These are phyloP conservation scores for Kazachstania sp. DNA, from an alignment of 1,139 yeast species.

Conservation along the genomic window DNA sequence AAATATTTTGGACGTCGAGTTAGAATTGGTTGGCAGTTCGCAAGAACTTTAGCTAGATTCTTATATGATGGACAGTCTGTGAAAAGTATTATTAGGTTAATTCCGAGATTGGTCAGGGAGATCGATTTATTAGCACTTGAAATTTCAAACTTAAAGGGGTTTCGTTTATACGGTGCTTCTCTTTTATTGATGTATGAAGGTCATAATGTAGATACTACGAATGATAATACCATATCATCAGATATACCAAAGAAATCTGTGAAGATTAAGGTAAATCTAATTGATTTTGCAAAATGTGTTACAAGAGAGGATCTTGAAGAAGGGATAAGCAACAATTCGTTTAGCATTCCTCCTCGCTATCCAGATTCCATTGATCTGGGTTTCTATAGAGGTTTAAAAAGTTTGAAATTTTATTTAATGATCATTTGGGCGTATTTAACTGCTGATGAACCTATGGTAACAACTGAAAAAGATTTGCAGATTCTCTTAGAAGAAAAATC, in stretches of 20 bases:
- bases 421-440: conserved; percentile 45
- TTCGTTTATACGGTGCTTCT: conserved; percentile 87
- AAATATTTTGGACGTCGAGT: conserved; percentile 87
- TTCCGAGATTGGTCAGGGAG: conserved; percentile 57
- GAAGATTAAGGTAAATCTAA: conserved; percentile 53
- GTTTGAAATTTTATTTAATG: conserved; percentile 56
- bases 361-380: conserved; percentile 64
- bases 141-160: conserved; percentile 56
- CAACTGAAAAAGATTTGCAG: conserved; percentile 20
- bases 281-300: conserved; percentile 93
- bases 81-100: conserved; percentile 55
- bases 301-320: conserved; percentile 50
- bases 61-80: conserved; percentile 62
- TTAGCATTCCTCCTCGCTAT: conserved; percentile 61
- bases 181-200: conserved; percentile 85
- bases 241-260: conserved; percentile 9
- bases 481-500: conserved; percentile 29
- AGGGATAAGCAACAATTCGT: conserved; percentile 21
- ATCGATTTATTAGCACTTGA: conserved; percentile 50
- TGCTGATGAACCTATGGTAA: conserved; percentile 28
- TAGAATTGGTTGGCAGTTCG: conserved; percentile 66
- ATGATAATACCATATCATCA: background rate
- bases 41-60: conserved; percentile 62
- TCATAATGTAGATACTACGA: conserved; percentile 12
- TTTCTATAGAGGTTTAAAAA: conserved; percentile 68